These are phyloP conservation scores for Monosporozyma siamensis DNA, from an alignment of 805 yeast genomes.

Conservation along the genomic window DNA sequence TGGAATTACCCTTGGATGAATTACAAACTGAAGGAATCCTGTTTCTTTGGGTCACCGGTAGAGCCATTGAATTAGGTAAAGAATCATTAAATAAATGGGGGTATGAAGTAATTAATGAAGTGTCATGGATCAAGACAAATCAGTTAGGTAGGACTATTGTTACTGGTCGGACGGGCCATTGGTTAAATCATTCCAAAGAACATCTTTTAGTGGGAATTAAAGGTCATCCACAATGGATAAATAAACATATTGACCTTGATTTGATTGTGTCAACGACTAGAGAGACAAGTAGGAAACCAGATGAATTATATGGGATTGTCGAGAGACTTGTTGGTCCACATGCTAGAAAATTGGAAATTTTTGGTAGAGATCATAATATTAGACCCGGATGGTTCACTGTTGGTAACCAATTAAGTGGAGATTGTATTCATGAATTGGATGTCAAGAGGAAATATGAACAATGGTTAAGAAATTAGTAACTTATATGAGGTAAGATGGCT, in stretches of 20 bases:
- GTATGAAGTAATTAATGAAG: constrained; percentile 63
- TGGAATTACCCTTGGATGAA: constrained; percentile 52
- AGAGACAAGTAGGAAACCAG: constrained; percentile 87
- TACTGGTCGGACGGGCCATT: constrained; percentile 94
- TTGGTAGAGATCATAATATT: constrained; percentile 79
- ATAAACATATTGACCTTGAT: constrained; percentile 59
- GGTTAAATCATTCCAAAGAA: constrained; percentile 93
- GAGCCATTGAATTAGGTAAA: constrained; percentile 84
- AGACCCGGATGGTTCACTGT: constrained; percentile 89
- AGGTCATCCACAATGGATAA: constrained; percentile 70
- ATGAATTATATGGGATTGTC: constrained; percentile 75
- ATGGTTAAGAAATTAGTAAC: constrained; percentile 2
- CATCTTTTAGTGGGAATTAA: constrained; percentile 79
- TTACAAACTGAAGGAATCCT: constrained; percentile 80
- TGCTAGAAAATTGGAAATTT: constrained; percentile 75
- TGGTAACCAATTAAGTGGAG: constrained; percentile 67
- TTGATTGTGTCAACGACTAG: constrained; percentile 73
- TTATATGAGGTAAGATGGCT: not conserved
- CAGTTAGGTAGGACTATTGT: constrained; percentile 83
- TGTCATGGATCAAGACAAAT: constrained; percentile 86
- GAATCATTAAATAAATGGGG: constrained; percentile 77
- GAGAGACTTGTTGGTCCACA: constrained; percentile 75
- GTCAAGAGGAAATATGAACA: constrained; percentile 36
- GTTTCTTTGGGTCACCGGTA: constrained; percentile 89
- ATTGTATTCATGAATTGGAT: constrained; percentile 49